Evolutionary conservation across 371 early-diverging fungal species (phyloP), one percentile per base, ranked within the genome.

Genomic region (Syncephalastrum monosporum): DNA sequence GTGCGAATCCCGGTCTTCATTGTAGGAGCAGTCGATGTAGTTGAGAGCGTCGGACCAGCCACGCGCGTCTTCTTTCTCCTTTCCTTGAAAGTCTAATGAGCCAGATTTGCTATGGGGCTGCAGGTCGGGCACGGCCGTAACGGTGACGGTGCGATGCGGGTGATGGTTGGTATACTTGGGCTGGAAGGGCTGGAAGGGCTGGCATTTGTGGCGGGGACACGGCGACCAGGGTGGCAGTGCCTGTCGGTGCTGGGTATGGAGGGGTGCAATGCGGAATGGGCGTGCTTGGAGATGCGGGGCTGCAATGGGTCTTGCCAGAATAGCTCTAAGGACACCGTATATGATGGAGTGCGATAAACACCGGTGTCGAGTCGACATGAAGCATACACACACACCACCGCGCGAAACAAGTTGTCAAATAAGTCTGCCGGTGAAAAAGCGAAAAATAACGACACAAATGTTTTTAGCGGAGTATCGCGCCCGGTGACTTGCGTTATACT

Each of bases 311-410:
- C 65, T 50, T 21, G 65, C 56, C 1, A 65, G 48, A 29, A 65
- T 65, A 44, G 65, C 65, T 19, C 65, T 53, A 5, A 65, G 48
- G 2, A 65, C 65, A 42, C 53, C 57, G 27, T 53, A 33, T 33
- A 65, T 60, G 5, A 65, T 45, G 8, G 65, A 59, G 27, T 54
- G 60, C 21, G 60, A 53, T 42, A 45, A 57, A 42, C 52, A 50
- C 17, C 52, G 24, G 47, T 52, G 65, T 52, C 57, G 42, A 12
- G 53, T 42, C 19, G 56, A 56, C 62, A 56, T 61, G 38, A 33
- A 33, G 38, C 12, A 33, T 29, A 29, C 38, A 33, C 38, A 33
- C 38, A 33, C 38, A 33, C 38, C 38, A 33, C 38, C 38, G 38
- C 38, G 38, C 38, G 38, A 33, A 33, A 33, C 38, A 33, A 33